Percentiles rank a stretch among this genome's conserved stretches.
Evolutionary conservation across 2,329 filamentous ascomycete genomes (phyloP).

Genomic region (Rutstroemia sp.): DNA sequence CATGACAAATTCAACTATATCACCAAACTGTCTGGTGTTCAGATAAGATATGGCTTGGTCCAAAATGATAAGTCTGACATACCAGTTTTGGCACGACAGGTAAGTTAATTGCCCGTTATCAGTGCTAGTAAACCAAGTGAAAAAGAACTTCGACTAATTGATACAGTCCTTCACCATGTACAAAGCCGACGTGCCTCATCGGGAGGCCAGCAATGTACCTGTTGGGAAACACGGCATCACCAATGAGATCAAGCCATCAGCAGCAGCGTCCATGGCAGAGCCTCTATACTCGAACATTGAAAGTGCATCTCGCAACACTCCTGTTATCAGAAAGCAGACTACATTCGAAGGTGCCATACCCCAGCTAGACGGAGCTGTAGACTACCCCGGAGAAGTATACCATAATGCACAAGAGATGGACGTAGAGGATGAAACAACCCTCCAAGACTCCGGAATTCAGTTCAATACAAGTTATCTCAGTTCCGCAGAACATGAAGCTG

Average conservation of each 20-base stretch:
- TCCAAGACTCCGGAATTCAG: not conserved
- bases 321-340: too few relatives aligned
- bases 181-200: not conserved
- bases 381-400: not conserved
- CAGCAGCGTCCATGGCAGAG: not conserved
- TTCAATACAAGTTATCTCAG: not conserved
- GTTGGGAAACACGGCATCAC: not conserved
- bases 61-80: not conserved
- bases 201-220: not conserved
- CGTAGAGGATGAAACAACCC: not conserved
- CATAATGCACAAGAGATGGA: not conserved
- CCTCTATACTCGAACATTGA: not conserved
- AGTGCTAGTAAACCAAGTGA: too few relatives aligned
- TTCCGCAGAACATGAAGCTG: not conserved
- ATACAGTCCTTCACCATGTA: not conserved
- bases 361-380: not conserved
- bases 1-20: fast-evolving
- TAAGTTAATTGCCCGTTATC: too few relatives aligned
- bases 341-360: not conserved
- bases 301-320: not conserved
- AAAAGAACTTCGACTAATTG: not conserved
- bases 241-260: not conserved
- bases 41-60: not conserved
- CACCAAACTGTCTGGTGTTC: not conserved
- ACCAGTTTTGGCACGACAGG: not conserved